Base-by-base conservation (phyloP, 139 green algal genomes). In the Dunaliella primolecta region DNA sequence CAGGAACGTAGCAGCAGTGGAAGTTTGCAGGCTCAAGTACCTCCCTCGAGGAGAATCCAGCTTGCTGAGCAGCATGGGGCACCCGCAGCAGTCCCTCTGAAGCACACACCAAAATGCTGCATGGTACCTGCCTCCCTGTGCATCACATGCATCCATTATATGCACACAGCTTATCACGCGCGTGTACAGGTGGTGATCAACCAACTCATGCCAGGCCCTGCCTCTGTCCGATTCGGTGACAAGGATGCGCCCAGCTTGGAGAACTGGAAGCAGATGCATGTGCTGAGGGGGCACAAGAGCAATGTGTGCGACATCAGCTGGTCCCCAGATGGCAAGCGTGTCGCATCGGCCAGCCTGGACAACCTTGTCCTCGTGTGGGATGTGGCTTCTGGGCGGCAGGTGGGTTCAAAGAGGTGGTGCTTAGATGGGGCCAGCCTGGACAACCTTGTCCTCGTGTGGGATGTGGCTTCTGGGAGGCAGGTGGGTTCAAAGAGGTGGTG, bases 221-320 rank as follows among this genome's bases (percentile, higher is more conserved):
- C 88, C 1, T 55, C 74, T 0, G 71, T 84, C 1, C 38, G 35
- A 3, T 95, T 95, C 83, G 93, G 93, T 34, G 90, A 75, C 85
- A 87, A 72, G 32, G 91, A 93, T n/a, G 57, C 81, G 29, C 76
- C 92, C 36, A 96, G 92, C 84, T 64, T 98, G 27, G 96, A 99
- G 89, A 98, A 98, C 90, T 99, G 96, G 96, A 90, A 87, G 29
- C 75, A 83, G 3, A 33, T 83, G 11, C 34, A 76, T 3, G 84
- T 82, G 29, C 87, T 98, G 70, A 88, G 93, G 0, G 95, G 95
- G 2, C 96, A 99, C 90, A 83, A 38, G 32, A 90, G 88, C 84
- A 95, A 98, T 83, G 91, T 99, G n/a, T 87, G 91, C 0, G 97
- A 98, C 83, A 84, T 99, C 23, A 88, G 90, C 11, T 99, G 96